phyloP scores from a whole-genome alignment of 345 rosid genomes.

The Eutrema yunnanense region DNA sequence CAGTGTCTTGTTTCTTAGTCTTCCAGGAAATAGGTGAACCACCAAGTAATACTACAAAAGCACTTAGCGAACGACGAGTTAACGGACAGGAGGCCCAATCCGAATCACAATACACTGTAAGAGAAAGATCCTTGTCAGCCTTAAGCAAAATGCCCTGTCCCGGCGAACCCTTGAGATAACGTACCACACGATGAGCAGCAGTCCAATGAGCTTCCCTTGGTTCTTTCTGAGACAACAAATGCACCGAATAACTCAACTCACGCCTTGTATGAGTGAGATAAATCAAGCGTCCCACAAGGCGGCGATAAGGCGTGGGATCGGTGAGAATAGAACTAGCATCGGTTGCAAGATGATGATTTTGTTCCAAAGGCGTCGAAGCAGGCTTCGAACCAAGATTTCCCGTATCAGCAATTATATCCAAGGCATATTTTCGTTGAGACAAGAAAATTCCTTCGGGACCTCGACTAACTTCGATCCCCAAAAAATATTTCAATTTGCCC shows the following conservation, averaged over 20 bases:
- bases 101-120: not conserved
- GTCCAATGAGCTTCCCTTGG: not conserved
- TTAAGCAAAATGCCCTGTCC: too few relatives aligned
- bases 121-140: not conserved
- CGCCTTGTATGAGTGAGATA: not conserved
- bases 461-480: not conserved
- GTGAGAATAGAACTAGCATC: accelerated
- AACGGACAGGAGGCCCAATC: not conserved
- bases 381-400: not conserved
- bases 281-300: not conserved
- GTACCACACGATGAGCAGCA: not conserved
- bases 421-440: not conserved
- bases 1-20: not conserved
- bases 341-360: not conserved
- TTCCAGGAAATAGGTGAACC: not conserved
- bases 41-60: not conserved
- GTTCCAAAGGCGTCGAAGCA: not conserved
- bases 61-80: not conserved
- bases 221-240: not conserved
- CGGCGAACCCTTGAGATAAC: not conserved
- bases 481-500: not conserved
- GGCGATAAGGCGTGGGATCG: not conserved
- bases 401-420: not conserved
- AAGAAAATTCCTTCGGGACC: not conserved
- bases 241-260: not conserved